Evolutionary conservation across 805 yeast species (phyloP), one percentile per base, ranked within the genome.

Genomic region (Clavispora phyllophila): DNA sequence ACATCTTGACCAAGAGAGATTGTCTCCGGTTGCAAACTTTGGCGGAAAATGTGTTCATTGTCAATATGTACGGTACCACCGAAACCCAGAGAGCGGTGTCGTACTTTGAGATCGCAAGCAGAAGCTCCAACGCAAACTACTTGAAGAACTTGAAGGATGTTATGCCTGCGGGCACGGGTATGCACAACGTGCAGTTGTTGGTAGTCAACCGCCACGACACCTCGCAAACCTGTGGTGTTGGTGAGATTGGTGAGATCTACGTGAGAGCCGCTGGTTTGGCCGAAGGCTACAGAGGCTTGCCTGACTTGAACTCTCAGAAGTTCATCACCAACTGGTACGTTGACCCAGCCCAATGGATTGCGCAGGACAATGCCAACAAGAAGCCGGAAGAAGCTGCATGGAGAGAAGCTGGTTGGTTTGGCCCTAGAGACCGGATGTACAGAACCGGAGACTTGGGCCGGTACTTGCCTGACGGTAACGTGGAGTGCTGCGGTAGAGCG

Each of bases 21-120:
- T 93, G 99, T 67, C 70, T 87, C 52, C 79, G 97, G 58, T 74
- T 93, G 54, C 99, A 93, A 63, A 80, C 93, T 1, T 75, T 93
- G 55, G 98, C 98, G 12, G 82, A 82, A 61, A 91, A 93, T 57
- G 95, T 87, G 42, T 72, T 66, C 60, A 91, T 93, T 58, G 95
- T 93, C 53, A 93, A 93, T 68, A 93, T 93, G 99, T 93, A 93
- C 63, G 99, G 99, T 58, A 93, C 99, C 31, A 93, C 99, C 9
- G 99, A 93, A 66, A 93, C 99, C 13, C 99, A 95, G 72, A 80
- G 99, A 61, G 93, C 99, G 2, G 99, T 93, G 20, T 90, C 98
- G 0, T 93, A 79, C 66, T 95, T 79, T 67, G 95, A 88, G 62
- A 91, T 95, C 48, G 81, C 87, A 34, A 79, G 95, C 23, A 74